phyloP scores from a whole-genome alignment of 257 asterid species.

The Nicotiana sylvestris region DNA sequence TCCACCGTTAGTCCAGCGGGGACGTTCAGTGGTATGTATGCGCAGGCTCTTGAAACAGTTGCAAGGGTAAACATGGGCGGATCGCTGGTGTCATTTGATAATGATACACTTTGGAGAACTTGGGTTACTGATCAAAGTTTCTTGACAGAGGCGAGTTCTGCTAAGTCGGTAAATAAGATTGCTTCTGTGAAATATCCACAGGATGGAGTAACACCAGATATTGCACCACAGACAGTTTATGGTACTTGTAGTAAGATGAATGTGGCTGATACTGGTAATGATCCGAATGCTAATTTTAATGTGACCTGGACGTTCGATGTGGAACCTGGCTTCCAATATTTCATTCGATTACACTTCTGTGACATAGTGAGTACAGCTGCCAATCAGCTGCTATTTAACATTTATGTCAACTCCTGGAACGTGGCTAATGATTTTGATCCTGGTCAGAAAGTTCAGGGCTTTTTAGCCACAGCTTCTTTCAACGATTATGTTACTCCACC shows the following conservation, averaged over 20 bases:
- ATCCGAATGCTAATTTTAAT: conserved; percentile 50
- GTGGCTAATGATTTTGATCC: conserved; percentile 53
- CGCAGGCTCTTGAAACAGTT: conserved; percentile 57
- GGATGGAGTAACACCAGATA: conserved; percentile 46
- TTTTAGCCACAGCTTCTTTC: conserved; percentile 50
- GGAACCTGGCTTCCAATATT: conserved; percentile 56
- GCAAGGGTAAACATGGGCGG: conserved; percentile 86
- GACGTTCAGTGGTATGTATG: conserved; percentile 36
- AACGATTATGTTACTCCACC: conserved; percentile 53
- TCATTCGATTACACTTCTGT: conserved; percentile 69
- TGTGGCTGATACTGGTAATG: conserved; percentile 15
- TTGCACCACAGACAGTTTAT: conserved; percentile 68
- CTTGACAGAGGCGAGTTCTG: conserved; percentile 27
- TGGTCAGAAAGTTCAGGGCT: conserved; percentile 17
- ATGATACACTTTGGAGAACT: conserved; percentile 63
- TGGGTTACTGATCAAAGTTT: conserved; percentile 54
- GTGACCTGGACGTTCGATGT: conserved; percentile 64
- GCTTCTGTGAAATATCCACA: conserved; percentile 46
- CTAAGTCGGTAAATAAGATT: conserved; percentile 26
- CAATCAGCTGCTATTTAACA: conserved; percentile 48
- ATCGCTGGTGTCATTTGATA: conserved; percentile 36
- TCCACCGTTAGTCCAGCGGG: conserved; percentile 35
- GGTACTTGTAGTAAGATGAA: conserved; percentile 67
- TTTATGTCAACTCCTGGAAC: conserved; percentile 37
- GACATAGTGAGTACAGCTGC: conserved; percentile 59